These are phyloP conservation scores for Rubroboletus satanas DNA, from an alignment of 768 basidiomycete genomes.

Conservation along the genomic window DNA sequence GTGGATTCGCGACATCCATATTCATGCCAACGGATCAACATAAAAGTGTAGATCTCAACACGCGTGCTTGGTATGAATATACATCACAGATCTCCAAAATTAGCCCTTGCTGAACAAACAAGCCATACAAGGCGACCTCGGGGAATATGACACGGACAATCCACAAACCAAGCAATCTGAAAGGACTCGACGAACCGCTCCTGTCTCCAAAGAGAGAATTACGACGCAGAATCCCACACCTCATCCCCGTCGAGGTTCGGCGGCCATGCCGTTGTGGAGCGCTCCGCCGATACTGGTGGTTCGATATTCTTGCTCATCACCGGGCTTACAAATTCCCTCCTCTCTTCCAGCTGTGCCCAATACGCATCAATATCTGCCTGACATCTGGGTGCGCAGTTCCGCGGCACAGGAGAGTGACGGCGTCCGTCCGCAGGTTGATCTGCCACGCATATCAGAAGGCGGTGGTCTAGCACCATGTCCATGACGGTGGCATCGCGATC, in stretches of 20 bases:
- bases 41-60: slow-evolving; percentile 29
- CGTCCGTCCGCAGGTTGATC: slow-evolving; percentile 6
- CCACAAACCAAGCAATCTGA: slow-evolving; percentile 17
- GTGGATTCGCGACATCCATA: slow-evolving; percentile 12
- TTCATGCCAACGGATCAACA: slow-evolving; percentile 24
- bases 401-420: slow-evolving; percentile 2
- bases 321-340: neutral
- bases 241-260: slow-evolving; percentile 23
- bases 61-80: slow-evolving; percentile 1
- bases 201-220: slow-evolving; percentile 16
- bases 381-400: slow-evolving; percentile 28
- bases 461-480: slow-evolving; percentile 44
- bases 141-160: slow-evolving; percentile 13
- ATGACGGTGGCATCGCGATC: slow-evolving; percentile 39
- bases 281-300: slow-evolving; percentile 42
- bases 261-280: slow-evolving; percentile 38
- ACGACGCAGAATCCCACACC: slow-evolving; percentile 15
- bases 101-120: slow-evolving; percentile 5
- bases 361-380: slow-evolving; percentile 34
- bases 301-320: slow-evolving; percentile 3
- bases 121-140: slow-evolving; percentile 25
- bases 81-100: slow-evolving; percentile 21
- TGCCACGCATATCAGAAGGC: slow-evolving; percentile 8
- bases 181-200: slow-evolving; percentile 10
- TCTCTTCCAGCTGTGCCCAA: slow-evolving; percentile 33